Conservation (phyloP, 768 basidiomycete genomes). For the Tulasnella sp. region DNA sequence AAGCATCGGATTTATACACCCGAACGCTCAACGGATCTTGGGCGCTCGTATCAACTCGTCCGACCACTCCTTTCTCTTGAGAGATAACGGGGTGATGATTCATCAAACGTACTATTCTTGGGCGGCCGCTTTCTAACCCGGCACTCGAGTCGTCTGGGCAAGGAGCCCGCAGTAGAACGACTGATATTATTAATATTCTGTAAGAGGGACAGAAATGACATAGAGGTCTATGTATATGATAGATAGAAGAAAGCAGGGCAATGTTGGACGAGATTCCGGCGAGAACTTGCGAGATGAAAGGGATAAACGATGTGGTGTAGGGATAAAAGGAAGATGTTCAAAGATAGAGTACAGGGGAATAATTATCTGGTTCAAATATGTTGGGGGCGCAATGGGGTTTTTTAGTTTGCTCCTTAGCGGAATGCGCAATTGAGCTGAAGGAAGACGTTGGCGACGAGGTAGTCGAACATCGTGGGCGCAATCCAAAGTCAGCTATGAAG, state of each 20-base stretch:
- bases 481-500: background rate
- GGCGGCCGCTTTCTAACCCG: background rate
- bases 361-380: background rate
- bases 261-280: background rate
- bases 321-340: background rate
- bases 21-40: background rate
- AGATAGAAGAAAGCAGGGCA: background rate
- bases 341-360: background rate
- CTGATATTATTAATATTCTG: background rate
- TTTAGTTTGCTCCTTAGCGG: background rate
- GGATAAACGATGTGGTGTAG: too few relatives aligned
- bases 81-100: background rate
- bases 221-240: background rate
- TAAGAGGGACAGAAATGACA: too few relatives aligned
- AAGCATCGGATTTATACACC: background rate
- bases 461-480: background rate
- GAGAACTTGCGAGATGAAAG: too few relatives aligned
- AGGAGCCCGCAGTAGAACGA: background rate
- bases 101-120: background rate
- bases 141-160: background rate
- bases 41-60: conserved; percentile 1
- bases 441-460: background rate
- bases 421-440: background rate
- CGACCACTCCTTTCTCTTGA: background rate
- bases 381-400: background rate